A percentile compares a stretch with the other conserved stretches of the same genome.
Conservation (phyloP, 495 filamentous ascomycete species). For the Tuber indicum region DNA sequence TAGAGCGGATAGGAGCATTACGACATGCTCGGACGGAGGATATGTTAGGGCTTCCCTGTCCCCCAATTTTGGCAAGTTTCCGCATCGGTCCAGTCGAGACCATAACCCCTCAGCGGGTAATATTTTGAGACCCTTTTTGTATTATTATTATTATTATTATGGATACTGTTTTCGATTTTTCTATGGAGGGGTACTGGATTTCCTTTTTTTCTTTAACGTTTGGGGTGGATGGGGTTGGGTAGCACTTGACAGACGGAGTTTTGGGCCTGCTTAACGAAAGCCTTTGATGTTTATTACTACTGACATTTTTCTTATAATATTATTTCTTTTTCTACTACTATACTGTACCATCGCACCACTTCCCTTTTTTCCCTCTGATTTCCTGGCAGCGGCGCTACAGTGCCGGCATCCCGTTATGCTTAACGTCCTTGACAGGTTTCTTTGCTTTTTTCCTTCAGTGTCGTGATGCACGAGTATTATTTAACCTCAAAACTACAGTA, state of each 20-base stretch:
- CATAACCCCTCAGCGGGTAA: neutral
- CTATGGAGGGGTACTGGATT: neutral
- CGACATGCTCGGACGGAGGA: slow-evolving; percentile 7
- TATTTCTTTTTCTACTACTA: slow-evolving; percentile 9
- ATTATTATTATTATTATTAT: neutral
- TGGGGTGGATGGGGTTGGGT: slow-evolving; percentile 23
- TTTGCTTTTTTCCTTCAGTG: neutral
- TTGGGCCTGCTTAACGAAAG: slow-evolving; percentile 20
- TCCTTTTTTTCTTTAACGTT: slow-evolving; percentile 20
- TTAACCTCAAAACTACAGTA: neutral
- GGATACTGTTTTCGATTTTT: neutral
- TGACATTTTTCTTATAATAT: slow-evolving; percentile 14
- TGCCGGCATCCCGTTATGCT: neutral
- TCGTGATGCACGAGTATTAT: neutral
- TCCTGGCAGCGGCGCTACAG: neutral
- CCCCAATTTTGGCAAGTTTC: neutral
- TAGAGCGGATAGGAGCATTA: slow-evolving; percentile 5
- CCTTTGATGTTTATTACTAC: slow-evolving; percentile 13
- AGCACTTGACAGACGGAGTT: slow-evolving; percentile 29
- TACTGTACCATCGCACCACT: neutral
- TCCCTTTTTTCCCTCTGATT: slow-evolving; percentile 12
- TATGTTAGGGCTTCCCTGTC: neutral
- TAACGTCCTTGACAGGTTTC: neutral
- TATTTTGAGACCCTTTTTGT: neutral
- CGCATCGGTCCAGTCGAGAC: neutral